These are phyloP conservation scores for Citrus sp. DNA, from an alignment of 345 rosid species.

Conservation along the genomic window DNA sequence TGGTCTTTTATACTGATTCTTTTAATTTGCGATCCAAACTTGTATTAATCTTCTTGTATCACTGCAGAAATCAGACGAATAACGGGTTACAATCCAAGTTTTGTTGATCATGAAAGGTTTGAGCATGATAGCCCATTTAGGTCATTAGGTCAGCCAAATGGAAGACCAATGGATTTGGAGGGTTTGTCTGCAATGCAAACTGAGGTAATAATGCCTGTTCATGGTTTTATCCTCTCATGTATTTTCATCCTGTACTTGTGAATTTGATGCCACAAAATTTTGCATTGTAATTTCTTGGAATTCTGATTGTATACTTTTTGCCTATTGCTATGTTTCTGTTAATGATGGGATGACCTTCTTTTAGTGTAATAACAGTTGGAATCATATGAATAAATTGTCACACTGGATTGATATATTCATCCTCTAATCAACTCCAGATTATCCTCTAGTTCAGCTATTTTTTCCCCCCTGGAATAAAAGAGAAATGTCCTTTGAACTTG, in stretches of 20 bases:
- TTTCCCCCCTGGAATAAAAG: neutral
- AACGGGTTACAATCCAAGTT: constrained; percentile 42
- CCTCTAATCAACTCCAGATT: neutral
- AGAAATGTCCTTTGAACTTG: neutral
- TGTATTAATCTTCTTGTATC: constrained; percentile 9
- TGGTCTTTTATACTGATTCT: neutral
- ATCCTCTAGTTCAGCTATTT: neutral
- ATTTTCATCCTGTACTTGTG: neutral
- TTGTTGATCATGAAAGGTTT: constrained; percentile 68
- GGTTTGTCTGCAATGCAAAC: constrained; percentile 78
- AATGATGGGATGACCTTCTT: neutral
- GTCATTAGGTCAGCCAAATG: constrained; percentile 67
- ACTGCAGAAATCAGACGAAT: constrained; percentile 73
- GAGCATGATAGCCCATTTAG: constrained; percentile 89
- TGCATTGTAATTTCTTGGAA: neutral
- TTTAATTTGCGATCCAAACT: neutral
- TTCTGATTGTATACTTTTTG: neutral
- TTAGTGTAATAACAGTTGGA: neutral
- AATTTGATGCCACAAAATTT: neutral
- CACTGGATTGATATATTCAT: neutral
- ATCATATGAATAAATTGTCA: neutral
- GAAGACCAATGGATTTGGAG: constrained; percentile 67
- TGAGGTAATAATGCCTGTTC: constrained; percentile 53
- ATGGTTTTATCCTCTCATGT: neutral
- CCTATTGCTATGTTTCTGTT: neutral